Percentiles rank a stretch among this genome's conserved stretches.
phyloP scores from a whole-genome alignment of 371 early-diverging fungal genomes.

The Mucor velutinosus region DNA sequence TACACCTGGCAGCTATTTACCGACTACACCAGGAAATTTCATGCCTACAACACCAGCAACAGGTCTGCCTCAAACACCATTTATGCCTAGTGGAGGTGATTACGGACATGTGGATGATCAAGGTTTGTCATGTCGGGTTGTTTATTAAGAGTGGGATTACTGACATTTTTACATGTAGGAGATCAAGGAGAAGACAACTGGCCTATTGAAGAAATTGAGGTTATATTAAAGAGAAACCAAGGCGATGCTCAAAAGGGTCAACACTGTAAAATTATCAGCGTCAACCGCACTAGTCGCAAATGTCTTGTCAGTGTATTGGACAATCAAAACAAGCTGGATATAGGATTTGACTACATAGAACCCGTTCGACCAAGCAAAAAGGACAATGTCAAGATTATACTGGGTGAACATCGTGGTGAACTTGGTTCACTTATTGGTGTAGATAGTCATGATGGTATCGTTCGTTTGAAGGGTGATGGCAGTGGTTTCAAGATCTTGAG shows the following conservation, averaged over 20 bases:
- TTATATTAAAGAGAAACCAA: conserved; percentile 39
- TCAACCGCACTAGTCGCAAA: conserved; percentile 47
- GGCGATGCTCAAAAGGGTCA: conserved; percentile 46
- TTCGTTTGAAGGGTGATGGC: conserved; percentile 63
- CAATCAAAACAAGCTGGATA: conserved; percentile 35
- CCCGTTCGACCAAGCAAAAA: conserved; percentile 79
- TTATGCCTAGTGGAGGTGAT: conserved; percentile 65
- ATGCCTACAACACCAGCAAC: conserved; percentile 60
- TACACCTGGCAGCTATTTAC: conserved; percentile 48
- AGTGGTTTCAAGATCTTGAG: conserved; percentile 67
- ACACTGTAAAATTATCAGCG: conserved; percentile 50
- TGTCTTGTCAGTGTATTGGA: conserved; percentile 41
- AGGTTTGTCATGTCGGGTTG: conserved; percentile 24
- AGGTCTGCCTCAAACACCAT: conserved; percentile 62
- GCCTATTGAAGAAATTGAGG: conserved; percentile 72
- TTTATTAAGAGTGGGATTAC: neutral
- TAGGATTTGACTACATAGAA: conserved; percentile 57
- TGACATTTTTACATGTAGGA: neutral
- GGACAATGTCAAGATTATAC: conserved; percentile 76
- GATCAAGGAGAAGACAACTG: conserved; percentile 53
- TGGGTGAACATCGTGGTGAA: conserved; percentile 72
- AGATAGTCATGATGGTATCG: conserved; percentile 83
- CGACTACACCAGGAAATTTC: conserved; percentile 39
- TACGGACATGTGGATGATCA: conserved; percentile 46
- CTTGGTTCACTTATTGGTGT: conserved; percentile 79